Evolutionary conservation across 108 stramenopile species (phyloP).

Genomic region (Pelagomonas calceolata): DNA sequence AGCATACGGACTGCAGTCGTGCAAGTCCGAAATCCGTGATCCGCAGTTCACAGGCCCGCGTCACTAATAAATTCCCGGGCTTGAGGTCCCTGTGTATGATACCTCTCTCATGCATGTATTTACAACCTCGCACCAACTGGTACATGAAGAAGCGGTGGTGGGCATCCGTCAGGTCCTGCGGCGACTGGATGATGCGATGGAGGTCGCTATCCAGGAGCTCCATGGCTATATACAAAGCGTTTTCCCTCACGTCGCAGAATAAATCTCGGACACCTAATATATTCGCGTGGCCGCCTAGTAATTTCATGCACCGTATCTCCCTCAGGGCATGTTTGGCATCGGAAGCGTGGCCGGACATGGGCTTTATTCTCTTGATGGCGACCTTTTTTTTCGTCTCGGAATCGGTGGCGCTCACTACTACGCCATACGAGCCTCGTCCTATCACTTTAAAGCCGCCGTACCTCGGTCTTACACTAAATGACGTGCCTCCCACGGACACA

Average conservation of each 20-base stretch:
- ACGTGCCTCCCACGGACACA: too few species aligned
- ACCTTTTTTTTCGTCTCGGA: conserved; percentile 14
- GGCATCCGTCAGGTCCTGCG: conserved; percentile 41
- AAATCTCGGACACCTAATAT: conserved; percentile 39
- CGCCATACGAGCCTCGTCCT: conserved; percentile 52
- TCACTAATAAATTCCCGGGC: conserved; percentile 57
- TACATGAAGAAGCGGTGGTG: conserved; percentile 56
- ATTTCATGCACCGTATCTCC: conserved; percentile 52
- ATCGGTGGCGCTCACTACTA: conserved; percentile 29
- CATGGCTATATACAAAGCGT: conserved; percentile 61
- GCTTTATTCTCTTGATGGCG: conserved; percentile 56
- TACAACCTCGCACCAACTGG: conserved; percentile 48
- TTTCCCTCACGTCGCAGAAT: conserved; percentile 13
- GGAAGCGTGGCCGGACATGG: conserved; percentile 36
- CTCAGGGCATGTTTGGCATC: conserved; percentile 58
- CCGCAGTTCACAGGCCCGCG: conserved; percentile 46
- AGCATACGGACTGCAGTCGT: conserved; percentile 23
- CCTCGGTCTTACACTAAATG: background rate
- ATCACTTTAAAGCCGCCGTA: conserved; percentile 40
- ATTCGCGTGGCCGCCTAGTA: conserved; percentile 48
- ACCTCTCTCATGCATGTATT: conserved; percentile 49
- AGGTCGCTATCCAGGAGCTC: conserved; percentile 58
- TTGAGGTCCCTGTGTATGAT: conserved; percentile 63
- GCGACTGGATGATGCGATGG: conserved; percentile 38
- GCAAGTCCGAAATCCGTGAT: conserved; percentile 62